phyloP scores from a whole-genome alignment of 139 green algal species.

The Tetradesmus lagerheimii region DNA sequence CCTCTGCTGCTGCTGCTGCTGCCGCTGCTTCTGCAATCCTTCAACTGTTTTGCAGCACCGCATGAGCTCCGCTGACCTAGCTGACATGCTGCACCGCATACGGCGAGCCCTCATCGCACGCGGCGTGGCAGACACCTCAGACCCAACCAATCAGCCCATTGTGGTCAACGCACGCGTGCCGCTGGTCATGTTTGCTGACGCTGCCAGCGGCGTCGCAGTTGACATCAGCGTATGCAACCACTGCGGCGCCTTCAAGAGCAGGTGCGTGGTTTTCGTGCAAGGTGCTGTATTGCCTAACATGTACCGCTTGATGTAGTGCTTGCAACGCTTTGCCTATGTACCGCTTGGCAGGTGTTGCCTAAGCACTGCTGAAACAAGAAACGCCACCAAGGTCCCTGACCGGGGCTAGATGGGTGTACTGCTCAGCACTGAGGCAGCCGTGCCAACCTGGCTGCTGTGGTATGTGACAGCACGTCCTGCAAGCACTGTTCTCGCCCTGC shows the following conservation, averaged over 20 bases:
- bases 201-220: slow-evolving; percentile 27
- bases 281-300: too few relatives aligned
- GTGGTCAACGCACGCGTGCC: slow-evolving; percentile 35
- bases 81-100: slow-evolving; percentile 30
- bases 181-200: slow-evolving; percentile 17
- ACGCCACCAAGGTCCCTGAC: too few relatives aligned
- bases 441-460: too few relatives aligned
- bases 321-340: too few relatives aligned
- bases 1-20: not conserved
- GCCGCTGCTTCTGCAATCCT: not conserved
- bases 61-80: not conserved
- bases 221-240: slow-evolving; percentile 51
- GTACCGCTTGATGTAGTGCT: too few relatives aligned
- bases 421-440: too few relatives aligned
- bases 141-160: not conserved
- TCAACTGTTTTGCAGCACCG: not conserved
- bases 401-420: too few relatives aligned
- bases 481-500: too few relatives aligned
- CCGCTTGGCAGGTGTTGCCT: too few relatives aligned
- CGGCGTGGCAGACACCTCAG: not conserved
- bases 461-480: too few relatives aligned
- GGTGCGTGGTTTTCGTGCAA: not conserved
- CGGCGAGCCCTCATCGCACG: not conserved
- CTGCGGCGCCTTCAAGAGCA: slow-evolving; percentile 28
- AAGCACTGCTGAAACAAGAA: too few relatives aligned